phyloP scores from a whole-genome alignment of 352 stramenopile species.

The Aphanomyces cochlioides region DNA sequence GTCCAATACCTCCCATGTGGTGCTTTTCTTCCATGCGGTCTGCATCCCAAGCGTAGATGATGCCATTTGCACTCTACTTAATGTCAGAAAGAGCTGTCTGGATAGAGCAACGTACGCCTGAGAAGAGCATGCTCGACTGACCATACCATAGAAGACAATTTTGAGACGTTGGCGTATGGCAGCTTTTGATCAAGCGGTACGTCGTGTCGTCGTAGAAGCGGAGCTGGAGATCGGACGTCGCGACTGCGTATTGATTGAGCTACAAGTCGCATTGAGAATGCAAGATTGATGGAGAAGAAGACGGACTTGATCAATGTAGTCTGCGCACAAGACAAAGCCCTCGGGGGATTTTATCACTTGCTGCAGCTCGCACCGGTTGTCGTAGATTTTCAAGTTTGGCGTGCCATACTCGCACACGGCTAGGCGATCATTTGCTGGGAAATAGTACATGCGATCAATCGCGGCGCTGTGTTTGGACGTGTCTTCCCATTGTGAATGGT shows the following conservation, averaged over 20 bases:
- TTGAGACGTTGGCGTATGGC: conserved; percentile 75
- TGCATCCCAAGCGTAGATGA: conserved; percentile 82
- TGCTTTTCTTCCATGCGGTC: conserved; percentile 81
- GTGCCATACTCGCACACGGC: conserved; percentile 74
- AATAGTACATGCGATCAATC: conserved; percentile 86
- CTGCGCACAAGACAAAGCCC: conserved; percentile 72
- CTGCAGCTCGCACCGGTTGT: conserved; percentile 64
- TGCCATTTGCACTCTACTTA: conserved; percentile 56
- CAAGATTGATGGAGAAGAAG: not conserved
- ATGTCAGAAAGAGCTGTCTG: not conserved
- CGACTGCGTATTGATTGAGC: conserved; percentile 72
- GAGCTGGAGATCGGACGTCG: conserved; percentile 74
- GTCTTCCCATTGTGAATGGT: conserved; percentile 74
- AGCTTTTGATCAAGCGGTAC: conserved; percentile 66
- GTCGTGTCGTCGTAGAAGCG: conserved; percentile 79
- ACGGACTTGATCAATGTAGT: conserved; percentile 60
- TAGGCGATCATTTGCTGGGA: conserved; percentile 58
- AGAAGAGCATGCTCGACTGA: conserved; percentile 67
- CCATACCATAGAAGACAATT: conserved; percentile 80
- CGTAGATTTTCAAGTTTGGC: conserved; percentile 78
- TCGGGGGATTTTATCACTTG: conserved; percentile 59
- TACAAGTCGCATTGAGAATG: not conserved
- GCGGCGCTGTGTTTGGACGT: conserved; percentile 80
- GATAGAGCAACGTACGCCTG: conserved; percentile 35
- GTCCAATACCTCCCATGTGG: conserved; percentile 66